Base-by-base conservation (phyloP, 2,329 filamentous ascomycete species). In the Talaromyces sp. region DNA sequence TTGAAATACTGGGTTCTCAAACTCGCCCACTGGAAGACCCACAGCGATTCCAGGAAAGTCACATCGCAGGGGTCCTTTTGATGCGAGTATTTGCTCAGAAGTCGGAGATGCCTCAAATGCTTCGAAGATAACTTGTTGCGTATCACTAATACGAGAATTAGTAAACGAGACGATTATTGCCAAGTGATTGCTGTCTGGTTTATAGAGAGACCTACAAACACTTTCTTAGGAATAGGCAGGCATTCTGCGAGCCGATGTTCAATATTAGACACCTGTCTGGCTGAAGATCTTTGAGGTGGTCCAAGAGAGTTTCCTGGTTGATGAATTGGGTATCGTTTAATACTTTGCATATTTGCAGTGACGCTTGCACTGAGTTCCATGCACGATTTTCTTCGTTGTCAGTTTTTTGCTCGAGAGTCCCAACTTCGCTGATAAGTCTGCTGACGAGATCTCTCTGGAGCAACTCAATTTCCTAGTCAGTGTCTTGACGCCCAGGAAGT, bases 11-110 rank as follows among this genome's bases (percentile, higher is more conserved):
- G 35, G 24, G 24, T 56, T 46, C 38, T 56, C 24, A 57, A 82
- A 81, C 0, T 68, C 69, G 0, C 64, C 21, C 2, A 69, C 64
- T 0, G 84, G 73, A 2, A 88, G 67, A 0, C 77, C 73, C 0
- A 83, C 81, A 0, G 82, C 79, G 17, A 71, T 73, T 0, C 82
- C 84, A 0, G 87, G 86, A 63, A 89, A 89, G 21, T 82, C 77
- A 79, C 86, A 86, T 61, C 75, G 66, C 0, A 89, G 70, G 2
- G 84, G 80, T 29, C 77, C 77, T 24, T 81, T 70, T 0, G 82
- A 71, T 0, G 78, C 77, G 2, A 88, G 74, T 0, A 86, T 82
- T 14, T 78, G 72, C 43, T 83, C 75, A 1, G 82, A 82, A 0
- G 68, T 67, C 0, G 86, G 75, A 0, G 85, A 86, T 0, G 82